A percentile compares a stretch with the other conserved stretches of the same genome.
phyloP scores from a whole-genome alignment of 768 basidiomycete genomes.

The Tylopilus sp. region DNA sequence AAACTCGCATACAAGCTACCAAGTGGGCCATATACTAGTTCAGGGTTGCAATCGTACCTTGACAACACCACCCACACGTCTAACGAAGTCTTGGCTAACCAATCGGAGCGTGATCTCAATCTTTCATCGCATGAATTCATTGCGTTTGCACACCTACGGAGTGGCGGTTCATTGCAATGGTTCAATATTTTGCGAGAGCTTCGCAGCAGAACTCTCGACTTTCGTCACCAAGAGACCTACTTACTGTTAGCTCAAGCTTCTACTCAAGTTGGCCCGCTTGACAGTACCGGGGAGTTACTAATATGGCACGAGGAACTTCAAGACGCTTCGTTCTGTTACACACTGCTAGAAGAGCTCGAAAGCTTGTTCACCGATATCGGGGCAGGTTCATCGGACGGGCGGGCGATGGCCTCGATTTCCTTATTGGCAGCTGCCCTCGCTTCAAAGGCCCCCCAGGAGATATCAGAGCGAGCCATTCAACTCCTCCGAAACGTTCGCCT shows the following conservation, averaged over 20 bases:
- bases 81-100: constrained; percentile 43
- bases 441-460: constrained; percentile 1
- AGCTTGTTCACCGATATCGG: constrained; percentile 33
- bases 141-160: constrained; percentile 43
- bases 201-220: constrained; percentile 35
- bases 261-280: constrained; percentile 40
- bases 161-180: constrained; percentile 27
- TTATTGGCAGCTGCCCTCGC: constrained; percentile 26
- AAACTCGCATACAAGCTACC: constrained; percentile 24
- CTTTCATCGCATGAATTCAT: constrained; percentile 45
- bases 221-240: constrained; percentile 40
- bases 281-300: constrained; percentile 7
- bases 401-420: constrained; percentile 32
- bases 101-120: constrained; percentile 37
- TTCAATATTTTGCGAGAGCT: constrained; percentile 43
- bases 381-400: constrained; percentile 40
- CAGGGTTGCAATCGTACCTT: constrained; percentile 36
- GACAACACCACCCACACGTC: constrained; percentile 35
- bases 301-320: constrained; percentile 43
- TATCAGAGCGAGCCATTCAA: background rate
- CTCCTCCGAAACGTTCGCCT: constrained; percentile 33
- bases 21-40: constrained; percentile 26
- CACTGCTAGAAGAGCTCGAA: constrained; percentile 36
- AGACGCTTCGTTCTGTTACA: constrained; percentile 10
- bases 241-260: constrained; percentile 41